phyloP scores from a whole-genome alignment of 768 basidiomycete genomes.

The Hydnomerulius pinastri region DNA sequence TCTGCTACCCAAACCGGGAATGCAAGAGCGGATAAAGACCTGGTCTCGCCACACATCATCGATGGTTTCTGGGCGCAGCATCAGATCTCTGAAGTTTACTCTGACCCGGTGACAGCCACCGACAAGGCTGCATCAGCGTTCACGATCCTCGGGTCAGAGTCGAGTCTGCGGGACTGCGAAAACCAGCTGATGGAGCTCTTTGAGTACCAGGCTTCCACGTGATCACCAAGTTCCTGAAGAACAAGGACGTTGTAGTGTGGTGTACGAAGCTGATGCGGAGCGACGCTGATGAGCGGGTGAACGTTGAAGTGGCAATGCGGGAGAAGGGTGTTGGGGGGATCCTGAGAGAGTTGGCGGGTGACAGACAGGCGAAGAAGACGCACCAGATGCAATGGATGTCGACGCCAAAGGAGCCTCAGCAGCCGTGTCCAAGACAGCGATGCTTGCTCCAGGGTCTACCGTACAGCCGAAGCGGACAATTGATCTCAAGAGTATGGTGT shows the following conservation, averaged over 20 bases:
- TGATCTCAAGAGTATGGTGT: slow-evolving; percentile 94
- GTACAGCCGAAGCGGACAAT: slow-evolving; percentile 84
- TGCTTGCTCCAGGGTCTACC: slow-evolving; percentile 82
- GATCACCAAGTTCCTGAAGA: slow-evolving; percentile 88
- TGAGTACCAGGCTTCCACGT: slow-evolving; percentile 90
- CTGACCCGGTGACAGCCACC: slow-evolving; percentile 92
- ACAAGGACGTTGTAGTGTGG: slow-evolving; percentile 96
- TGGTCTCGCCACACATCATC: slow-evolving; percentile 86
- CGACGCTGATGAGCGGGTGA: slow-evolving; percentile 84
- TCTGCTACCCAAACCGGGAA: slow-evolving; percentile 45
- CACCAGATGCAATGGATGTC: slow-evolving; percentile 75
- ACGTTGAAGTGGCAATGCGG: slow-evolving; percentile 97
- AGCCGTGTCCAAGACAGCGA: slow-evolving; percentile 78
- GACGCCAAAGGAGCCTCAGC: slow-evolving; percentile 53
- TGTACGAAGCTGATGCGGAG: slow-evolving; percentile 94
- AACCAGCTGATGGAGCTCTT: slow-evolving; percentile 97
- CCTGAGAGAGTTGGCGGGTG: slow-evolving; percentile 82
- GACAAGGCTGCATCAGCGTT: slow-evolving; percentile 88
- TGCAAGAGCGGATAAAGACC: slow-evolving; percentile 67
- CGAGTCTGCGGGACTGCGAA: slow-evolving; percentile 87
- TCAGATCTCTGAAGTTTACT: slow-evolving; percentile 85
- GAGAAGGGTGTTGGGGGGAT: slow-evolving; percentile 98
- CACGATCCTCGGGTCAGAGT: slow-evolving; percentile 83
- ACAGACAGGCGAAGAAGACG: slow-evolving; percentile 59
- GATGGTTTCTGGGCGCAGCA: slow-evolving; percentile 99